These are phyloP conservation scores for Colletotrichum zoysiae DNA, from an alignment of 2,329 filamentous ascomycete species.

Conservation along the genomic window DNA sequence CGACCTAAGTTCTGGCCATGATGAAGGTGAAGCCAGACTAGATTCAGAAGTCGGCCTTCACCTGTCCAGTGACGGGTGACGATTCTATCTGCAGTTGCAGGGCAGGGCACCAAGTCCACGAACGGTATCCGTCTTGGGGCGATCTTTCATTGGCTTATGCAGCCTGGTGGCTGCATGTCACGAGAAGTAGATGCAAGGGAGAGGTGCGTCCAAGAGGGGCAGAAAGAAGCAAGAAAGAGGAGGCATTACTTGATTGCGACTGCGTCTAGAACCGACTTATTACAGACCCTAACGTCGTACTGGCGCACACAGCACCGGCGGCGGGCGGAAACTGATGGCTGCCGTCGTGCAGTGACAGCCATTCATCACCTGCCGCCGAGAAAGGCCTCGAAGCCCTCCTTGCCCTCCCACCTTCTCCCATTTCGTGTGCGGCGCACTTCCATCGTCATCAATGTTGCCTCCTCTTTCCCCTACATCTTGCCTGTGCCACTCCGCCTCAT, in stretches of 20 bases:
- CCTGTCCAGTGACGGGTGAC: constrained; percentile 39
- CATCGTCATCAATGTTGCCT: constrained; percentile 39
- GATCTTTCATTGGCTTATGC: constrained; percentile 36
- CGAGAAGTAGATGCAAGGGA: constrained; percentile 36
- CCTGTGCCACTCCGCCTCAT: constrained; percentile 4
- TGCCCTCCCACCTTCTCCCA: constrained; percentile 30
- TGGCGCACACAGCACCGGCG: constrained; percentile 6
- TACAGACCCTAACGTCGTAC: constrained; percentile 24
- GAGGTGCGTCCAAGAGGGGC: constrained; percentile 31
- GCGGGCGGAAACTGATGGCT: constrained; percentile 3
- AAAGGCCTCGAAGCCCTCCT: constrained; percentile 18
- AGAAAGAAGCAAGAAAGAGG: constrained; percentile 34
- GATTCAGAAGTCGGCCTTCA: constrained; percentile 22
- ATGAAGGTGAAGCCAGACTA: constrained; percentile 38
- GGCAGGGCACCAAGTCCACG: constrained; percentile 33
- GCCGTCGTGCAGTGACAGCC: neutral
- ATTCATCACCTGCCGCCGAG: constrained; percentile 24
- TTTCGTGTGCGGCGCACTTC: constrained; percentile 33
- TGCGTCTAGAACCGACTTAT: constrained; percentile 15
- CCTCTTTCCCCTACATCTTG: constrained; percentile 7
- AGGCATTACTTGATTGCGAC: constrained; percentile 30
- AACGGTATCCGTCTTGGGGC: constrained; percentile 28
- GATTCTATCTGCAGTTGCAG: constrained; percentile 36
- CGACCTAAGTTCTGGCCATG: constrained; percentile 29
- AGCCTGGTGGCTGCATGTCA: constrained; percentile 36